Evolutionary conservation across 805 yeast genomes (phyloP), one percentile per base, ranked within the genome.

Genomic region (Kockiozyma suomiensis): DNA sequence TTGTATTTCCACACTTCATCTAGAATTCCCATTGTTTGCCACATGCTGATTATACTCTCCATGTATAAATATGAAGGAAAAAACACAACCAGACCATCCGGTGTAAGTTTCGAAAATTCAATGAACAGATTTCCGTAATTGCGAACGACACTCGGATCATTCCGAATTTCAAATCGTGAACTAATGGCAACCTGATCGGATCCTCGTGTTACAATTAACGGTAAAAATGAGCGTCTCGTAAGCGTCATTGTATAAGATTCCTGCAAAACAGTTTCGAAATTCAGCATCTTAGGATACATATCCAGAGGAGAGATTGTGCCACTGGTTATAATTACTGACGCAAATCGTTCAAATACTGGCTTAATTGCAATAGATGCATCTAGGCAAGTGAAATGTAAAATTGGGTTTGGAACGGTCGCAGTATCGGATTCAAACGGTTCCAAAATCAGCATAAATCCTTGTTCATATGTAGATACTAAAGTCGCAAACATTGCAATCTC

Each of bases 1-100:
- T 94, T 94, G 72, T 94, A 91, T 73, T 94, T 92, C 99, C 99
- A 94, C 8, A 94, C 98, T 74, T 94, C 98, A 73, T 94, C 99
- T 68, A 94, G 75, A 43, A 94, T 92, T 52, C 98, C 98, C 97
- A 94, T 94, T 13, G 86, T 87, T 76, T 94, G 99, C 99, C 99
- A 94, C 89, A 90, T 92, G 1, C 97, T 90, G 43, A 94, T 93
- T 69, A 94, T 94, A 69, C 96, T 88, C 74, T 94, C 99, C 99
- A 94, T 94, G 73, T 94, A 96, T 40, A 94, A 79, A 78, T 94
- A 94, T 0, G 97, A 88, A 0, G 99, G 99, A 76, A 94, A 94
- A 78, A 94, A 94, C 41, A 94, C 97, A 50, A 94, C 99, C 82
- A 94, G 79, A 3, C 99, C 99, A 76, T 94, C 99, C 0, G 99